Base-by-base conservation (phyloP, 441 rosid genomes). In the Corymbia calophylla region DNA sequence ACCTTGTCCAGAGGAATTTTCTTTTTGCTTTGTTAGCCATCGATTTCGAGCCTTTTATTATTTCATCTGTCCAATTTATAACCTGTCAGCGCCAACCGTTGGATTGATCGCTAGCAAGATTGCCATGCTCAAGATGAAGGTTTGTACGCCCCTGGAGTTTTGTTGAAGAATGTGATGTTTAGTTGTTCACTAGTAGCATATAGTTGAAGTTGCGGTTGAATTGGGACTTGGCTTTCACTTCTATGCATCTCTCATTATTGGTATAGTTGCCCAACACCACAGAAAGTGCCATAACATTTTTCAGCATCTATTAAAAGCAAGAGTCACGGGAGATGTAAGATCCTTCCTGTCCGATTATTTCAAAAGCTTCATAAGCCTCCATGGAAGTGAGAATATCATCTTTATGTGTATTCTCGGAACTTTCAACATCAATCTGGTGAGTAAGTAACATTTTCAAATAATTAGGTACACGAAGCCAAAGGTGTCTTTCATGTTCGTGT, bases 311-410 rank as follows among this genome's bases (percentile, higher is more conserved):
- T 60, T 60, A 27, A 60, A 15, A 27, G 66, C 31, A 60, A 60
- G 66, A 27, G 8, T 5, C 31, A 27, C 0, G 31, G 16, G n/a
- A 11, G 66, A 0, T 60, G 31, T 0, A 1, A 60, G 66, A 60
- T 60, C 66, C 66, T 60, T 60, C 31, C 66, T 11, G 0, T 60
- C 31, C 15, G 0, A 27, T 60, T 27, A 60, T 60, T 27, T 60
- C 31, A 60, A 60, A 60, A 5, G 66, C 15, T 60, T 60, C 1
- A 0, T 60, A 60, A 60, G 66, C 1, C 31, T 60, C 10, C 31
- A 11, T 60, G 1, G 15, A 11, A 60, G 3, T 60, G 66, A 0
- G 0, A 60, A 0, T 60, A 0, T 27, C 66, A 2, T 58, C 1
- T 58, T 58, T 58, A 6, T 58, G 0, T 5, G 64, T 58, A 60